Evolutionary conservation across 208 protist genomes (phyloP).

Genomic region (Naegleria gruberi): DNA sequence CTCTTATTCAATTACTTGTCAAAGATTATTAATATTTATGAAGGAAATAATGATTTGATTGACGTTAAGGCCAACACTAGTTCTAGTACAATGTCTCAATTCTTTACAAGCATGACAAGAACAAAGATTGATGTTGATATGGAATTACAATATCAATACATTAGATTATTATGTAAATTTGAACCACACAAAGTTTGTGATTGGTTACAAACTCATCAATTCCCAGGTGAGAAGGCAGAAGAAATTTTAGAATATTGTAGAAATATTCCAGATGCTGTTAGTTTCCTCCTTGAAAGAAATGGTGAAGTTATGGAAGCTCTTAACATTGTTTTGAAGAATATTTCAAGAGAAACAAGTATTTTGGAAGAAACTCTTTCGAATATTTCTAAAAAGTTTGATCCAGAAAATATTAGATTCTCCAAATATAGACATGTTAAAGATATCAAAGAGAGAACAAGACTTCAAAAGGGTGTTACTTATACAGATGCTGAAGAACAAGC

Average conservation of each 20-base stretch:
- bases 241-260: not conserved
- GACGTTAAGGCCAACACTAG: not conserved
- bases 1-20: not conserved
- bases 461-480: too few relatives aligned
- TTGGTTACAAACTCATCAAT: not conserved
- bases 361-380: not conserved
- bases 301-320: slow-evolving; percentile 11
- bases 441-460: not conserved
- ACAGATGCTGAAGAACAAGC: not conserved
- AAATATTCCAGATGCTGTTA: not conserved
- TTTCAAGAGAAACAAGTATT: not conserved
- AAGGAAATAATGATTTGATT: not conserved
- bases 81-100: not conserved
- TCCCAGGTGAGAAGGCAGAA: not conserved
- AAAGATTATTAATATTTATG: not conserved
- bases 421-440: not conserved
- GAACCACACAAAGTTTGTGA: not conserved
- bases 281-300: slow-evolving; percentile 3
- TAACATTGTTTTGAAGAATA: not conserved
- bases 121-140: not conserved
- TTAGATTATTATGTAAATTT: not conserved
- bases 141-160: not conserved
- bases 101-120: not conserved
- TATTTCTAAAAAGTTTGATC: not conserved
- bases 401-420: not conserved